These are phyloP conservation scores for Penicillium fuscoglaucum DNA, from an alignment of 2,329 filamentous ascomycete species.

Conservation along the genomic window DNA sequence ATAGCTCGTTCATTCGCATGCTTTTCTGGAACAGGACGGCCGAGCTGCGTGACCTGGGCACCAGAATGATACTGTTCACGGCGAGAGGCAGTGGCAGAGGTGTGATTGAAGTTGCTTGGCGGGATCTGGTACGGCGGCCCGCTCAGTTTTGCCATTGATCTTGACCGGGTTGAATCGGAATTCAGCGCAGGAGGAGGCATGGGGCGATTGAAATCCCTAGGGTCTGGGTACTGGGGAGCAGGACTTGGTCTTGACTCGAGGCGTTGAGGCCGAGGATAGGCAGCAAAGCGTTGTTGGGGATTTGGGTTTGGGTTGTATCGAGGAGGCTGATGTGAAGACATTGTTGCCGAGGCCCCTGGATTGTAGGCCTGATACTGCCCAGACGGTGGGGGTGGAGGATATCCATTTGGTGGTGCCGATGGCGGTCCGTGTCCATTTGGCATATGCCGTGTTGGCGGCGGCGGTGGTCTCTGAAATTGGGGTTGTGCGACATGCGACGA, in stretches of 20 bases:
- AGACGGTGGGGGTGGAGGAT: slow-evolving; percentile 41
- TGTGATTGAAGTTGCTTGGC: slow-evolving; percentile 62
- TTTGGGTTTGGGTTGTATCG: slow-evolving; percentile 55
- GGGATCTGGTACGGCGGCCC: slow-evolving; percentile 71
- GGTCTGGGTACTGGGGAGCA: slow-evolving; percentile 57
- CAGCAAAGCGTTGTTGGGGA: slow-evolving; percentile 53
- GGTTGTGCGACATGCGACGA: slow-evolving; percentile 54
- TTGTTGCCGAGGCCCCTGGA: slow-evolving; percentile 33
- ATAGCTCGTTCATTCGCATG: slow-evolving; percentile 92
- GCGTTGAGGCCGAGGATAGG: slow-evolving; percentile 72
- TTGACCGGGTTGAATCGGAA: slow-evolving; percentile 83
- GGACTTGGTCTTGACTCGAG: slow-evolving; percentile 61
- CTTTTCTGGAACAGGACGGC: slow-evolving; percentile 84
- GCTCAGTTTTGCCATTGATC: slow-evolving; percentile 78
- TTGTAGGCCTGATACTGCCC: slow-evolving; percentile 44
- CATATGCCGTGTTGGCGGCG: slow-evolving; percentile 46
- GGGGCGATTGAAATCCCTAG: slow-evolving; percentile 58
- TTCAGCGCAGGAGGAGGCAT: slow-evolving; percentile 72
- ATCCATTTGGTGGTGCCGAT: slow-evolving; percentile 38
- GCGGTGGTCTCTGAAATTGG: slow-evolving; percentile 45
- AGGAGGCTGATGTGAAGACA: slow-evolving; percentile 55
- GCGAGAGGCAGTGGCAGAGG: slow-evolving; percentile 73
- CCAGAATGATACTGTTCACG: slow-evolving; percentile 68
- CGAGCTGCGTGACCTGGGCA: slow-evolving; percentile 82
- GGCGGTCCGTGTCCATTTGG: slow-evolving; percentile 46